A percentile compares a stretch with the other conserved stretches of the same genome.
phyloP scores from a whole-genome alignment of 768 basidiomycete genomes.

The Tulasnella sp. region DNA sequence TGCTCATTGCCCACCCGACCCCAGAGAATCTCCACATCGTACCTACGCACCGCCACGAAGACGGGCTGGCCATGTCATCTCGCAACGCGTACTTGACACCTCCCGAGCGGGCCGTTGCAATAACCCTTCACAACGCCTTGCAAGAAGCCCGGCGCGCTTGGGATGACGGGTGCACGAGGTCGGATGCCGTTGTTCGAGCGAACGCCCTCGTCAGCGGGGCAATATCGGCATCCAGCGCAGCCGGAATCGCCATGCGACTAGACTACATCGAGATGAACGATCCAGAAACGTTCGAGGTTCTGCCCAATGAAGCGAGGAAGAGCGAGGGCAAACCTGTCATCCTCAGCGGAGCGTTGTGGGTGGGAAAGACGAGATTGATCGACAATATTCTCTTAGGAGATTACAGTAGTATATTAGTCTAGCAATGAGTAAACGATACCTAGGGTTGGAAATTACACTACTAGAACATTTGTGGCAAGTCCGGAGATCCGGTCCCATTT shows the following conservation, averaged over 20 bases:
- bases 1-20: constrained; percentile 74
- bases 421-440: background rate
- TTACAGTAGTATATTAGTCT: constrained; percentile 35
- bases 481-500: background rate
- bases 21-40: constrained; percentile 76
- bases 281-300: constrained; percentile 63
- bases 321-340: constrained; percentile 51
- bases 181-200: constrained; percentile 38
- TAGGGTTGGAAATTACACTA: background rate
- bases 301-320: constrained; percentile 40
- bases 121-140: constrained; percentile 66
- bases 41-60: constrained; percentile 69
- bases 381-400: constrained; percentile 79
- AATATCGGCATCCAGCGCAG: constrained; percentile 36
- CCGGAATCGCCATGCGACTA: constrained; percentile 39
- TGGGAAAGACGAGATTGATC: constrained; percentile 84
- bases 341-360: constrained; percentile 81
- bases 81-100: constrained; percentile 77
- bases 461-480: background rate
- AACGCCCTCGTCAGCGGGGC: constrained; percentile 26
- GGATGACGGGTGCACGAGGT: constrained; percentile 47
- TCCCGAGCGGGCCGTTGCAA: constrained; percentile 60
- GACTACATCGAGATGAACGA: constrained; percentile 93
- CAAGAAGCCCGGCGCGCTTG: constrained; percentile 55
- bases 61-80: constrained; percentile 82